phyloP scores from a whole-genome alignment of 192 early-diverging fungal species.

The Linnemannia schmuckeri region DNA sequence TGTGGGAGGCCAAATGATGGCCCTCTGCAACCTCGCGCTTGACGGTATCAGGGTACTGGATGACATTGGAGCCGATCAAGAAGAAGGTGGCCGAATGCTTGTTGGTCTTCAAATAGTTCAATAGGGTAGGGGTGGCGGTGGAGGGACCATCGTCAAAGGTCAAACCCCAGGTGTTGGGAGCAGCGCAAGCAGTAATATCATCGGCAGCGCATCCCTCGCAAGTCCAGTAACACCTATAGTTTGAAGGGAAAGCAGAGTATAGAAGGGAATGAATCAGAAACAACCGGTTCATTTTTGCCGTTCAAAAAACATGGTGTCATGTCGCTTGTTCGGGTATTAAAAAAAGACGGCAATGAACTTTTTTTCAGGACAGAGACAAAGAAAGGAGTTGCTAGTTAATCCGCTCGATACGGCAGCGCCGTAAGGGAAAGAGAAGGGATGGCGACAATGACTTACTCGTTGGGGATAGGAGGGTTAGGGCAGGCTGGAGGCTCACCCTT shows the following conservation, averaged over 20 bases:
- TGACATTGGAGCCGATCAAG: constrained; percentile 70
- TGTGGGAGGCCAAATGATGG: constrained; percentile 73
- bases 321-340: too few species aligned
- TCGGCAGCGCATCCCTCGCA: constrained; percentile 53
- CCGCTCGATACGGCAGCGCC: background rate
- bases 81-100: constrained; percentile 73
- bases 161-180: constrained; percentile 64
- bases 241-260: background rate
- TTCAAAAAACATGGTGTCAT: background rate
- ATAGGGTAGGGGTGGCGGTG: constrained; percentile 60
- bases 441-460: constrained; percentile 21
- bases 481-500: constrained; percentile 12
- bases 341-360: too few species aligned
- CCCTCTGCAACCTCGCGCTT: constrained; percentile 64
- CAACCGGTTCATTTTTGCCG: background rate
- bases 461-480: constrained; percentile 11
- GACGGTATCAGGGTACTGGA: constrained; percentile 62
- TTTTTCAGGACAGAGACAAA: background rate
- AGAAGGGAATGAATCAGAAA: background rate
- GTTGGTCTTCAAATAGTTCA: constrained; percentile 59
- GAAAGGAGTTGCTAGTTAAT: background rate
- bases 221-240: constrained; percentile 60
- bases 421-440: too few species aligned
- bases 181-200: constrained; percentile 57
- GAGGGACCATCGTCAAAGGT: constrained; percentile 78